Base-by-base conservation (phyloP, 768 basidiomycete species). In the Gautieria morchelliformis region DNA sequence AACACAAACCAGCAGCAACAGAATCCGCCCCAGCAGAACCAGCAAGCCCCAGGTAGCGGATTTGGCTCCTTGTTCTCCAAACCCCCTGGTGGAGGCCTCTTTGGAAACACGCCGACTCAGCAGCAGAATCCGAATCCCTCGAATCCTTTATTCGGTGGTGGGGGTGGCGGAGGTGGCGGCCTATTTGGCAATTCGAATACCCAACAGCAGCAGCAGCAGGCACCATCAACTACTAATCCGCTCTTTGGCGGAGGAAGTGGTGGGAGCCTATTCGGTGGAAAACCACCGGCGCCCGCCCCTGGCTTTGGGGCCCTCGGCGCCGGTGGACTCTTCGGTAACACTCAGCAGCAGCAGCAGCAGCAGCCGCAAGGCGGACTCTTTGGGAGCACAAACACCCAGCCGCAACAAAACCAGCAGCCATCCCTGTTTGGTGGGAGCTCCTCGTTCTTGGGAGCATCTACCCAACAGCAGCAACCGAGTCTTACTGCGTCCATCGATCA, bases 401-500 rank as follows among this genome's bases (percentile, higher is more conserved):
- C 14, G 17, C 47, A 48, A 37, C 46, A 50, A 15, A 17, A 11
- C 5, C 56, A 57, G 20, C 46, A 50, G 14, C 24, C 53, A 8
- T 44, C 53, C 22, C 15, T 55, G 40, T 55, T 55, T 19, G 53
- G 53, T 33, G 39, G 39, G 24, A 37, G 10, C 35, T 37, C 35
- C 2, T 57, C 56, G n/a, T 5, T 49, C 59, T 61, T 60, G 19
- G 39, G 54, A 19, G 37, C 20, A 35, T 37, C 46, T n/a, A 19
- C n/a, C 19, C 50, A 41, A 49, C 58, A 61, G 42, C 60, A 61
- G 47, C 59, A 60, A 44, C 50, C 39, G 39, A 69, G 77, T 0
- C 73, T 95, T 53, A 87, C 85, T 9, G 89, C 92, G 1, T 93
- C 93, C 19, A 90, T 97, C 65, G 85, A 88, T 27, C 88, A 94